Conservation (phyloP, 352 stramenopile genomes). For the Pythium aphanidermatum region DNA sequence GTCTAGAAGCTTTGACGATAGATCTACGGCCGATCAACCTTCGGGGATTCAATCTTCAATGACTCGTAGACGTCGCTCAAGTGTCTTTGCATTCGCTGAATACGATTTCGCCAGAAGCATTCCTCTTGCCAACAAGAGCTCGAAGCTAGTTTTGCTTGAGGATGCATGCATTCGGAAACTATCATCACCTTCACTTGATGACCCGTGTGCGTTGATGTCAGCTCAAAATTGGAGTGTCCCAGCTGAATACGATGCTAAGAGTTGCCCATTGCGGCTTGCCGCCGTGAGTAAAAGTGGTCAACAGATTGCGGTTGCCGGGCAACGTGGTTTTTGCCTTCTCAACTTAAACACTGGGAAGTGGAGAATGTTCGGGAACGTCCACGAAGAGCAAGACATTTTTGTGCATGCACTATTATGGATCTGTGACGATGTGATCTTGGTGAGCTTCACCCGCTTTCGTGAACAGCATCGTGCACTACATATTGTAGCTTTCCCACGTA, state of each 20-base stretch:
- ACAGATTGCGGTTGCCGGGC: conserved; percentile 62
- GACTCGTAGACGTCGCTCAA: neutral
- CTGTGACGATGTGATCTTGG: conserved; percentile 55
- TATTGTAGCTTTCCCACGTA: conserved; percentile 61
- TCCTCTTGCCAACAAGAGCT: conserved; percentile 35
- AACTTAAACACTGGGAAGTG: conserved; percentile 68
- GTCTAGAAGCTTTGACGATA: no score
- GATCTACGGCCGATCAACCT: no score
- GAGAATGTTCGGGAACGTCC: conserved; percentile 81
- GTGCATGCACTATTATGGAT: conserved; percentile 66
- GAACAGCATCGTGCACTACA: conserved; percentile 53
- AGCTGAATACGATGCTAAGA: conserved; percentile 49
- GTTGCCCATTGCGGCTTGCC: conserved; percentile 53
- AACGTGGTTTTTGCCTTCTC: conserved; percentile 67
- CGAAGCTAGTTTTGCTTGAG: conserved; percentile 55
- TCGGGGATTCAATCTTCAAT: neutral
- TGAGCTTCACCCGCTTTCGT: conserved; percentile 47
- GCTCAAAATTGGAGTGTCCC: conserved; percentile 57
- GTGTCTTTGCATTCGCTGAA: conserved; percentile 40
- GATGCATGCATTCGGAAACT: conserved; percentile 41
- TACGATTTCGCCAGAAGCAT: conserved; percentile 60
- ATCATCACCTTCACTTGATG: conserved; percentile 42
- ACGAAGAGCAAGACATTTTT: conserved; percentile 72
- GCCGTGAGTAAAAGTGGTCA: conserved; percentile 46
- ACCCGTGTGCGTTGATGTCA: conserved; percentile 54